These are phyloP conservation scores for Cyclotella cryptica DNA, from an alignment of 108 stramenopile genomes.

Conservation along the genomic window DNA sequence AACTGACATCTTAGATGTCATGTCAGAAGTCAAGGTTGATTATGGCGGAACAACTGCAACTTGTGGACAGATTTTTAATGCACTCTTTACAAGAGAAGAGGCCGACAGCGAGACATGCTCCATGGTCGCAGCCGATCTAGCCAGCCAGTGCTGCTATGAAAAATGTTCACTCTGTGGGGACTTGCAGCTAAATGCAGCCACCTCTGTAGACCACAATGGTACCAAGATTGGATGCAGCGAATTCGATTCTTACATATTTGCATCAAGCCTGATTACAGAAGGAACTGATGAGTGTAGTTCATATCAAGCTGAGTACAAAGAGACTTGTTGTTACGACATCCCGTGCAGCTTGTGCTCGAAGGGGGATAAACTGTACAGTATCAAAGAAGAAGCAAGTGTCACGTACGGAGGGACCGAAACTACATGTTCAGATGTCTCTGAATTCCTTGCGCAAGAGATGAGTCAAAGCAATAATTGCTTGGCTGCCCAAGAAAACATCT, in stretches of 20 bases:
- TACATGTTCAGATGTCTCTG: constrained; percentile 44
- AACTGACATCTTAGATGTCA: constrained; percentile 38
- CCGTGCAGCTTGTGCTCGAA: constrained; percentile 48
- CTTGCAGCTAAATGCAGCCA: constrained; percentile 37
- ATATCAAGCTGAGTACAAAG: constrained; percentile 42
- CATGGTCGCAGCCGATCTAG: constrained; percentile 38
- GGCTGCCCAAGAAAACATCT: constrained; percentile 53
- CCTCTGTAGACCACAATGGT: constrained; percentile 39
- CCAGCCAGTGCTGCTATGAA: constrained; percentile 46
- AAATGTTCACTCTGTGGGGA: constrained; percentile 47
- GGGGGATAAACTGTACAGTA: constrained; percentile 31
- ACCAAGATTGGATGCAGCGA: constrained; percentile 48
- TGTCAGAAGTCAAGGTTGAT: constrained; percentile 24
- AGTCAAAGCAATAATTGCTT: constrained; percentile 52
- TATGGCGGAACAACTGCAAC: constrained; percentile 46
- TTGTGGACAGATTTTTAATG: constrained; percentile 54
- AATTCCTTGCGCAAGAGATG: constrained; percentile 46
- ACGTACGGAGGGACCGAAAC: constrained; percentile 41
- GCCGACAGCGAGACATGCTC: constrained; percentile 46
- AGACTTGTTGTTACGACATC: constrained; percentile 53
- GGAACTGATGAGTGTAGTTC: constrained; percentile 39
- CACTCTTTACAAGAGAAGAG: constrained; percentile 51
- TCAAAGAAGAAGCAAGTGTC: constrained; percentile 37
- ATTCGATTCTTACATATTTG: constrained; percentile 52
- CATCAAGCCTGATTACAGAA: constrained; percentile 42